Base-by-base conservation (phyloP, 2,329 filamentous ascomycete genomes). In the Tothia fuscella region DNA sequence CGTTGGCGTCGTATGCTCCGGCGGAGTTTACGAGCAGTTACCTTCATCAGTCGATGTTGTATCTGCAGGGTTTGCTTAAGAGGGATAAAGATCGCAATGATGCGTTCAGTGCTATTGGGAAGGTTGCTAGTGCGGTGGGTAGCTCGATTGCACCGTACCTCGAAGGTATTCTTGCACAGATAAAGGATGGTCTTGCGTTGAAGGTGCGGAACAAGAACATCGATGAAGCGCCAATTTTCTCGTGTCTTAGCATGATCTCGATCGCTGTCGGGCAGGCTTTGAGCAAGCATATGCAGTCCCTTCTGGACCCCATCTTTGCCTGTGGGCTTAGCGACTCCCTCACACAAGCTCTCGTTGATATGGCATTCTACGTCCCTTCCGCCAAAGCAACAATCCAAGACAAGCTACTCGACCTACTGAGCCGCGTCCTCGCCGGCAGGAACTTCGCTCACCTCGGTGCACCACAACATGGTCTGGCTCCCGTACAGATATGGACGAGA, bases 321-420 rank as follows among this genome's bases (percentile, higher is more conserved):
- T 98, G 91, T 57, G 91, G 93, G 37, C 70, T 98, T 40, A 95
- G 87, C 28, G 83, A 89, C 43, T 91, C 93, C 50, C 72, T 98
- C 19, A 95, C 89, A 0, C 88, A 96, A 57, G 93, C 93, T 3
- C 69, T 98, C 41, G 88, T 96, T 17, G 93, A 98, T 55, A 95
- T 98, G 84, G 91, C 91, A 21, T 93, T 96, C 56, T 96, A 98
- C 57, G 95, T 98, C 35, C 91, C 89, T 0, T 87, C 93, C 0
- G 86, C 95, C 44, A 91, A 93, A 56, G 74, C 82, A 2, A 88
- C 78, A 5, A 96, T 98, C 30, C 91, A 98, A 56, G 89, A 95
- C 54, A 80, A 91, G 51, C 67, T 98, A 19, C 72, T 98, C 10
- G 87, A 98, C 55, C 88, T 98, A 74, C 73, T 98, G 29, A 96